phyloP scores from a whole-genome alignment of 2,329 filamentous ascomycete genomes.

The Cercospora nicotianae region DNA sequence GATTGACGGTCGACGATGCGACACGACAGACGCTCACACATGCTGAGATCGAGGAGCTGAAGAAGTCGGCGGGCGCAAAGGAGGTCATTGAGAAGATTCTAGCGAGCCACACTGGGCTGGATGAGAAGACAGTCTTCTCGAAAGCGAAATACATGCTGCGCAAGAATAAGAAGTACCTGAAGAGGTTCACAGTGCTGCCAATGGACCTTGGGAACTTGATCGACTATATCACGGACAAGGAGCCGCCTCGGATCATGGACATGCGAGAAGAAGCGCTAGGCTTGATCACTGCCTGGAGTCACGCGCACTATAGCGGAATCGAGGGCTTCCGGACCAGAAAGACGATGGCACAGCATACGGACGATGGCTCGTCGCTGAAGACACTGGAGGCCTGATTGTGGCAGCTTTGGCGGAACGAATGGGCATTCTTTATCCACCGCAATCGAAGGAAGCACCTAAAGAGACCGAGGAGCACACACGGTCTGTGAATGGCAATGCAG shows the following conservation, averaged over 20 bases:
- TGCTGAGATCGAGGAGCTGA: conserved; percentile 70
- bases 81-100: conserved; percentile 93
- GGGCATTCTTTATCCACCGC: conserved; percentile 64
- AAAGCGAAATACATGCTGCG: conserved; percentile 93
- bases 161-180: conserved; percentile 91
- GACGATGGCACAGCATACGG: conserved; percentile 47
- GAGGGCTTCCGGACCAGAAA: conserved; percentile 19
- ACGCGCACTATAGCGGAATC: conserved; percentile 73
- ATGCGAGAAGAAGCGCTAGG: conserved; percentile 80
- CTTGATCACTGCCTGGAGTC: conserved; percentile 82
- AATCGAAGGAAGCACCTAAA: conserved; percentile 31
- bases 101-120: conserved; percentile 81
- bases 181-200: conserved; percentile 80
- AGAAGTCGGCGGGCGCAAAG: conserved; percentile 71
- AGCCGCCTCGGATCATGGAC: conserved; percentile 78
- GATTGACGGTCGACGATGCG: conserved; percentile 62
- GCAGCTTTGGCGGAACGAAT: conserved; percentile 86
- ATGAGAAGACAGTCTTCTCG: conserved; percentile 92
- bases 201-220: conserved; percentile 75
- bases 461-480: conserved; percentile 12
- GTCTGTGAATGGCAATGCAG: conserved; percentile 1
- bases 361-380: conserved; percentile 81
- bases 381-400: conserved; percentile 78
- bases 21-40: conserved; percentile 73
- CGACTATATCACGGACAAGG: conserved; percentile 77